These are phyloP conservation scores for Boletus huronensis DNA, from an alignment of 768 basidiomycete genomes.

Conservation along the genomic window DNA sequence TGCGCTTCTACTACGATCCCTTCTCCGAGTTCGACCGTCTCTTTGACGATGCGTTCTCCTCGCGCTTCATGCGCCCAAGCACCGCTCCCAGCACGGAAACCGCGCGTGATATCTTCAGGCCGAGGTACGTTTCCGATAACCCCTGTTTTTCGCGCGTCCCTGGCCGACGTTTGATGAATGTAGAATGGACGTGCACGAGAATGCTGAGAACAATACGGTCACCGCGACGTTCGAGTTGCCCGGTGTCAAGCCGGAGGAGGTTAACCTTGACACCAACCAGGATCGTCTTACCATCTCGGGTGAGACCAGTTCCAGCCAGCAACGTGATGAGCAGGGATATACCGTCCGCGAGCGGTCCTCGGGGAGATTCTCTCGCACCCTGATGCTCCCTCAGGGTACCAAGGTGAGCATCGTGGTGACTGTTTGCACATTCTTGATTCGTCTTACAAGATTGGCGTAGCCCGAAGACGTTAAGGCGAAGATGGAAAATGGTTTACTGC, in stretches of 20 bases:
- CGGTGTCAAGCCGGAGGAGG: slow-evolving; percentile 47
- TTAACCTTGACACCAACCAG: slow-evolving; percentile 50
- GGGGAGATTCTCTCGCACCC: slow-evolving; percentile 47
- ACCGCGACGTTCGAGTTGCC: slow-evolving; percentile 59
- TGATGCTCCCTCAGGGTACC: slow-evolving; percentile 47
- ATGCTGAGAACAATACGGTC: slow-evolving; percentile 43
- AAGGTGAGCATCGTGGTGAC: slow-evolving; percentile 34
- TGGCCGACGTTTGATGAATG: background rate
- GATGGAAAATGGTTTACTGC: slow-evolving; percentile 52
- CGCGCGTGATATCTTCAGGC: slow-evolving; percentile 24
- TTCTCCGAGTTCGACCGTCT: slow-evolving; percentile 43
- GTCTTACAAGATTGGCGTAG: slow-evolving; percentile 12
- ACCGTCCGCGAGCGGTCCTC: slow-evolving; percentile 42
- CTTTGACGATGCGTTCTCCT: slow-evolving; percentile 37
- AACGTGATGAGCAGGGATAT: slow-evolving; percentile 36
- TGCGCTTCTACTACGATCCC: slow-evolving; percentile 35
- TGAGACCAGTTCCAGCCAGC: slow-evolving; percentile 35
- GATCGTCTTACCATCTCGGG: slow-evolving; percentile 51
- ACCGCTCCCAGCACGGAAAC: slow-evolving; percentile 2
- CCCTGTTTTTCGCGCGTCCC: background rate
- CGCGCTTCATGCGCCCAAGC: slow-evolving; percentile 24
- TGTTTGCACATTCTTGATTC: background rate
- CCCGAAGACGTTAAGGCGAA: slow-evolving; percentile 37
- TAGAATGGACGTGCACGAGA: slow-evolving; percentile 57
- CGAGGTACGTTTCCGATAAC: slow-evolving; percentile 25